A percentile compares a stretch with the other conserved stretches of the same genome.
Conservation (phyloP, 495 filamentous ascomycete species). For the Elasticomyces elasticus region DNA sequence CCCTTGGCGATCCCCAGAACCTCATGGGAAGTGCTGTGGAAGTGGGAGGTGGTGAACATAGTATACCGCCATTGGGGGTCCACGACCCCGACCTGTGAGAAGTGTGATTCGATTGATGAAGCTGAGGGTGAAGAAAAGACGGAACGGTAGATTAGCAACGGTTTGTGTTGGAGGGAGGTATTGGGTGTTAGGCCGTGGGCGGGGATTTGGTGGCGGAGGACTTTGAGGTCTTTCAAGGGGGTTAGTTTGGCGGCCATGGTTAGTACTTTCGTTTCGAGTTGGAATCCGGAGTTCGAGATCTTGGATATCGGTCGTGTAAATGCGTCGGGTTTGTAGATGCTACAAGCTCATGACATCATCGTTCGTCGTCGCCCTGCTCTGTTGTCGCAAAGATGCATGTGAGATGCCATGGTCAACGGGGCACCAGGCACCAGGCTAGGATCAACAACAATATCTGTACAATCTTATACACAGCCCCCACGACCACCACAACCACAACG, state of each 20-base stretch:
- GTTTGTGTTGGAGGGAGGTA: slow-evolving; percentile 52
- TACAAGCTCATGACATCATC: background rate
- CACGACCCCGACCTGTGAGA: slow-evolving; percentile 43
- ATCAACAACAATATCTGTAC: background rate
- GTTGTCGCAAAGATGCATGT: background rate
- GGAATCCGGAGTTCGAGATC: background rate
- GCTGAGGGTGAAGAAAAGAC: slow-evolving; percentile 38
- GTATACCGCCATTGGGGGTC: slow-evolving; percentile 56
- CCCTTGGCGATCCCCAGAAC: slow-evolving; percentile 52
- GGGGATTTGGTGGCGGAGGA: slow-evolving; percentile 51
- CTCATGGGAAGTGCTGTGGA: slow-evolving; percentile 58
- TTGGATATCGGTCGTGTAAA: background rate
- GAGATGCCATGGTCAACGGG: too few species aligned
- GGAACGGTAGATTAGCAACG: slow-evolving; percentile 47
- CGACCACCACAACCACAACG: background rate
- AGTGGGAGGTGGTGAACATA: slow-evolving; percentile 57
- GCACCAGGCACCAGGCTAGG: too few species aligned
- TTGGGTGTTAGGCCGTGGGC: slow-evolving; percentile 51
- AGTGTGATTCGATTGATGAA: slow-evolving; percentile 42
- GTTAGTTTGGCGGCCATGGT: slow-evolving; percentile 30
- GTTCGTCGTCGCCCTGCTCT: background rate
- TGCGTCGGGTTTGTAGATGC: background rate
- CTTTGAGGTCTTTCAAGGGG: slow-evolving; percentile 39
- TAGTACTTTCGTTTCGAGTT: background rate
- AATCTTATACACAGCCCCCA: background rate